Percentiles rank a stretch among this genome's conserved stretches.
Evolutionary conservation across 345 rosid species (phyloP).

Genomic region (Sisymbrium altissimum): DNA sequence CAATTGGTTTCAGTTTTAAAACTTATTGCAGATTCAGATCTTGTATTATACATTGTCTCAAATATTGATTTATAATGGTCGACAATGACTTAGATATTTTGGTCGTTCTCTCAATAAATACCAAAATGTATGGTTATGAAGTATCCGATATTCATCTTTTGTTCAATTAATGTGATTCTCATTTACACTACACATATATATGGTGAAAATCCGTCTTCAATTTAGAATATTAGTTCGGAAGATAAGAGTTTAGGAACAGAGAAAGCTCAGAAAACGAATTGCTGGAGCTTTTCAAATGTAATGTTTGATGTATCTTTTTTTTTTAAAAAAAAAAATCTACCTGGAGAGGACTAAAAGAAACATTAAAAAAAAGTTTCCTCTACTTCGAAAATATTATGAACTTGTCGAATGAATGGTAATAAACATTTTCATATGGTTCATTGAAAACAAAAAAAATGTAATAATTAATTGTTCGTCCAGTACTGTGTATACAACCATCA

Average conservation of each 20-base stretch:
- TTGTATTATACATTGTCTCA: no score
- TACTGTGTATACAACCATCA: not conserved
- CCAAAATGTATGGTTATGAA: not conserved
- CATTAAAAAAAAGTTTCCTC: not conserved
- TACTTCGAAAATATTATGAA: not conserved
- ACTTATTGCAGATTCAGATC: not conserved
- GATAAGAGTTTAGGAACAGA: not conserved
- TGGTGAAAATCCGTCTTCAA: not conserved
- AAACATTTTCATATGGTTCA: not conserved
- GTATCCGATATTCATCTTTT: not conserved
- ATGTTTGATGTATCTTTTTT: not conserved
- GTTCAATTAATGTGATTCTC: not conserved
- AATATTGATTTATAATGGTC: not conserved
- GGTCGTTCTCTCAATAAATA: not conserved
- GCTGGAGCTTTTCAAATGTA: not conserved
- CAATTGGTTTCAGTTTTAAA: not conserved
- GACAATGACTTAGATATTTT: not conserved
- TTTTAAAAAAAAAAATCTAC: no score
- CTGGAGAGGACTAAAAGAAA: no score
- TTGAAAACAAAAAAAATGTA: not conserved
- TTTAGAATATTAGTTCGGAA: not conserved
- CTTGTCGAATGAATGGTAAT: not conserved
- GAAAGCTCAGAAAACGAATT: not conserved
- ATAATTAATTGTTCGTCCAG: not conserved
- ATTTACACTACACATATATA: not conserved